A percentile compares a stretch with the other conserved stretches of the same genome.
phyloP scores from a whole-genome alignment of 257 asterid species.

The Lithospermum erythrorhizon region DNA sequence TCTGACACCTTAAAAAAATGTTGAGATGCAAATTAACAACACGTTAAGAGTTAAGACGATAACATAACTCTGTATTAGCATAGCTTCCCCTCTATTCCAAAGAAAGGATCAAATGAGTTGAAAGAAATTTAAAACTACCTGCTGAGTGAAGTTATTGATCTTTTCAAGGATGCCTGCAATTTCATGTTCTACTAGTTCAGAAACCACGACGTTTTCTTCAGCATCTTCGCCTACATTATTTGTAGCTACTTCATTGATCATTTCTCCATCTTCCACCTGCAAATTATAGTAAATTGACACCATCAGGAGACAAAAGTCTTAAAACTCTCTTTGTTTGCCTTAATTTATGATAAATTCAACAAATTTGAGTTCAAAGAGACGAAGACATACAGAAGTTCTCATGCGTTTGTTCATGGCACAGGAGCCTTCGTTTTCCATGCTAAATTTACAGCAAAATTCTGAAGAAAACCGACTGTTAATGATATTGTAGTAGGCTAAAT shows the following conservation, averaged over 20 bases:
- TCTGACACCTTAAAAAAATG: slow-evolving; percentile 53
- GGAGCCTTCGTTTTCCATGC: slow-evolving; percentile 36
- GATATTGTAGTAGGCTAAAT: too few species aligned
- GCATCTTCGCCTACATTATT: slow-evolving; percentile 44
- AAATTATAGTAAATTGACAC: slow-evolving; percentile 13
- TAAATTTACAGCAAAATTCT: background rate
- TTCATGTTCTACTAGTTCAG: slow-evolving; percentile 62
- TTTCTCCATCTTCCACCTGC: slow-evolving; percentile 24
- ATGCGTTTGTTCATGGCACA: slow-evolving; percentile 36
- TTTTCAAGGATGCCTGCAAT: slow-evolving; percentile 68
- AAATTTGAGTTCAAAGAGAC: slow-evolving; percentile 11
- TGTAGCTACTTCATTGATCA: slow-evolving; percentile 25
- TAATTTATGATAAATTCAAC: slow-evolving; percentile 6
- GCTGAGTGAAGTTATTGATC: slow-evolving; percentile 59
- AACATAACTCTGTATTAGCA: background rate
- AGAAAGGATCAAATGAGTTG: background rate
- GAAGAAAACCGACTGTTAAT: too few species aligned
- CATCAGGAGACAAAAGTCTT: background rate
- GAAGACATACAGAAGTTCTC: slow-evolving; percentile 42
- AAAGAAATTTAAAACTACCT: slow-evolving; percentile 32
- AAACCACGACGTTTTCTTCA: slow-evolving; percentile 29
- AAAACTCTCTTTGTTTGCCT: background rate
- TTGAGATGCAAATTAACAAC: slow-evolving; percentile 11
- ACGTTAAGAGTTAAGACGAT: slow-evolving; percentile 3
- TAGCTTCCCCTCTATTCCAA: background rate